Percentiles rank a stretch among this genome's conserved stretches.
Evolutionary conservation across 2,329 filamentous ascomycete species (phyloP).

Genomic region (Kalaharituber pfeilii): DNA sequence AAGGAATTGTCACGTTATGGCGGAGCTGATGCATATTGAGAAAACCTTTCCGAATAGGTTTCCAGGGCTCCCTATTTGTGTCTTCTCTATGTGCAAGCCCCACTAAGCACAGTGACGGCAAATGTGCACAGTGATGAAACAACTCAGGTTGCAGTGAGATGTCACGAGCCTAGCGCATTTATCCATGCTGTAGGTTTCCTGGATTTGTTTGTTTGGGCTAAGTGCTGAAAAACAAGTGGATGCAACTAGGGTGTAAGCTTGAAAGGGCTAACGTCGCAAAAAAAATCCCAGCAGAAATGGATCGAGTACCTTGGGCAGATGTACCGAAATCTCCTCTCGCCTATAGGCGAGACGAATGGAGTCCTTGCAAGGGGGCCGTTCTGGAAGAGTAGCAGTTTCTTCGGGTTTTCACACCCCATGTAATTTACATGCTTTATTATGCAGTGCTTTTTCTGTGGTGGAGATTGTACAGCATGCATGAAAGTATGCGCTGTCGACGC

Average conservation of each 20-base stretch:
- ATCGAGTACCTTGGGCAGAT: neutral
- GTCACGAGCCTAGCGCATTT: neutral
- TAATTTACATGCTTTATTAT: neutral
- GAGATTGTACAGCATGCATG: neutral
- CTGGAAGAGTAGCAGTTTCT: neutral
- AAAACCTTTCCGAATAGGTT: neutral
- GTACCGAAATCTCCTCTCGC: slow-evolving; percentile 1
- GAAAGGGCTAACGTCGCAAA: neutral
- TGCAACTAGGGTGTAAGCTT: neutral
- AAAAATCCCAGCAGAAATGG: neutral
- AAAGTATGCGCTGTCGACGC: neutral
- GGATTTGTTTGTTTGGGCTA: slow-evolving; percentile 1
- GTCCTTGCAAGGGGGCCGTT: neutral
- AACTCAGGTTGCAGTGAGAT: neutral
- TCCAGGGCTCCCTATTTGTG: too few species aligned
- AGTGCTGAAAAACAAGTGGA: neutral
- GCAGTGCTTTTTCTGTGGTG: neutral
- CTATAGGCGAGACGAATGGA: slow-evolving; percentile 1
- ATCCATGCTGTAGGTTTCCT: neutral
- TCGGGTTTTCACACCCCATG: neutral
- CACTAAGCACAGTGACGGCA: neutral
- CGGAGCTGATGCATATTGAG: neutral
- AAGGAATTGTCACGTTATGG: too few species aligned
- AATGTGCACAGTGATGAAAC: slow-evolving; percentile 1
- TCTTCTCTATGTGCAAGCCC: too few species aligned